Evolutionary conservation across 257 asterid species (phyloP).

Genomic region (Lithospermum erythrorhizon): DNA sequence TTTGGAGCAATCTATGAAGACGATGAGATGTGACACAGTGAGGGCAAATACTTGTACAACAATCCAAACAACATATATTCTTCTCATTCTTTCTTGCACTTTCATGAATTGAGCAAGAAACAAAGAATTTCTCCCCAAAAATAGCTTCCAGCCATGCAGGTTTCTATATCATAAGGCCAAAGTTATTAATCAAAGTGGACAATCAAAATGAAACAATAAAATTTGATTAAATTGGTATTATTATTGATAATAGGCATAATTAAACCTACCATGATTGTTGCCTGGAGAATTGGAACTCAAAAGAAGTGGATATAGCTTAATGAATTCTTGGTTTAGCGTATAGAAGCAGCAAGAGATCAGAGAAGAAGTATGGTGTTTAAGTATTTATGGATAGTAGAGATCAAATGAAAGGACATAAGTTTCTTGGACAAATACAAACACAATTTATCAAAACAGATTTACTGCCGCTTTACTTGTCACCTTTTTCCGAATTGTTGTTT

Average conservation of each 20-base stretch:
- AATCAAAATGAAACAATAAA: too few species aligned
- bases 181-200: too few species aligned
- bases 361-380: neutral
- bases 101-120: slow-evolving; percentile 57
- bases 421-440: neutral
- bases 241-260: too few species aligned
- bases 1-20: slow-evolving; percentile 46
- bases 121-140: slow-evolving; percentile 55
- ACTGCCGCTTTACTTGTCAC: neutral
- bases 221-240: too few species aligned
- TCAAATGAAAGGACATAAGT: neutral
- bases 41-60: slow-evolving; percentile 61
- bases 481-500: neutral
- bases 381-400: neutral
- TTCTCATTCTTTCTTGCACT: slow-evolving; percentile 58
- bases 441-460: neutral
- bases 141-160: slow-evolving; percentile 57
- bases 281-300: neutral
- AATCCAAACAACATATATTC: slow-evolving; percentile 62
- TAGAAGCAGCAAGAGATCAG: neutral
- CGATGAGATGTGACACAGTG: slow-evolving; percentile 39
- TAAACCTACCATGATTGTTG: neutral
- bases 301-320: neutral
- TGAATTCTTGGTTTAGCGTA: neutral
- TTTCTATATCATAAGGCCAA: neutral